A percentile compares a stretch with the other conserved stretches of the same genome.
Conservation (phyloP, 768 basidiomycete genomes). For the button mushroom (Agaricus bisporus) region DNA sequence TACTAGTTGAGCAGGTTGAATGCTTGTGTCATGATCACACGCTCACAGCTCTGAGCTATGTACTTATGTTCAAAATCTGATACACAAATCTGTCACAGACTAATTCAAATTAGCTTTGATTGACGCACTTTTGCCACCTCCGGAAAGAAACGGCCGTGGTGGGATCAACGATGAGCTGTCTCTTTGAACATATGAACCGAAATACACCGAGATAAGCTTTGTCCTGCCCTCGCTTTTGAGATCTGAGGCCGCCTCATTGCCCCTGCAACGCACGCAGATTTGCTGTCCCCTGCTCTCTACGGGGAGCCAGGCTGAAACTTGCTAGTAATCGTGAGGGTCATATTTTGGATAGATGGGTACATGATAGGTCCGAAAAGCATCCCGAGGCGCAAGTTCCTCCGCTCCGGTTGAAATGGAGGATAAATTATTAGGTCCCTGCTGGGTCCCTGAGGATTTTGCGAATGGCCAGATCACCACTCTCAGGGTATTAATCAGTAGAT, state of each 20-base stretch:
- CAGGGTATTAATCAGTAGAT: too few relatives aligned
- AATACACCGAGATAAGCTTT: conserved; percentile 4
- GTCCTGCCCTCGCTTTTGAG: not conserved
- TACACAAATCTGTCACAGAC: too few relatives aligned
- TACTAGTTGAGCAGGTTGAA: too few relatives aligned
- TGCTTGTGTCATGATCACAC: too few relatives aligned
- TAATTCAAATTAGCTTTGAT: not conserved
- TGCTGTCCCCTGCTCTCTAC: not conserved
- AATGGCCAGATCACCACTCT: too few relatives aligned
- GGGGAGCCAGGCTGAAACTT: too few relatives aligned
- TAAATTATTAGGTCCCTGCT: not conserved
- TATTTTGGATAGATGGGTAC: not conserved
- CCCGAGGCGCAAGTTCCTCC: not conserved
- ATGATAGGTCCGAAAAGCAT: not conserved
- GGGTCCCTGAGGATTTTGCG: not conserved
- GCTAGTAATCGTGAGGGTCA: too few relatives aligned
- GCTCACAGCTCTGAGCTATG: too few relatives aligned
- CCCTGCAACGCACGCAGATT: conserved; percentile 5
- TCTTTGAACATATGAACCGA: not conserved
- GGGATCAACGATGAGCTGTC: not conserved
- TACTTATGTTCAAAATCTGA: too few relatives aligned
- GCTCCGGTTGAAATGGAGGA: not conserved
- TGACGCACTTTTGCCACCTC: conserved; percentile 4
- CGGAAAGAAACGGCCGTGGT: conserved; percentile 1
- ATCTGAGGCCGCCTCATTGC: not conserved